Base-by-base conservation (phyloP, 2,329 filamentous ascomycete genomes). In the Neurospora crassa region DNA sequence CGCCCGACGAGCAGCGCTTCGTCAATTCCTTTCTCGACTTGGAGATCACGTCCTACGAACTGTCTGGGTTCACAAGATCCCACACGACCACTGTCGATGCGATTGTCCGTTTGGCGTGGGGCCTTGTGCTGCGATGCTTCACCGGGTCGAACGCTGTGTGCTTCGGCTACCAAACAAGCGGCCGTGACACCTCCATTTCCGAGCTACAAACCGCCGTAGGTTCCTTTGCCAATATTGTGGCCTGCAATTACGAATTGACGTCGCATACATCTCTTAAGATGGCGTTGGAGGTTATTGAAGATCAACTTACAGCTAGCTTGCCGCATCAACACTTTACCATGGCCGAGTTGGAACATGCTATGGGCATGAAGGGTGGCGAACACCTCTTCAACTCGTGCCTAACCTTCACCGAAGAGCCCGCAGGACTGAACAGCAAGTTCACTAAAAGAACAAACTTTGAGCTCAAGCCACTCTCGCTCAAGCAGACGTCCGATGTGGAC, bases 51-150 rank as follows among this genome's bases (percentile, higher is more conserved):
- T 79, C 77, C 5, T 76, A 80, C 40, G 79, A 81, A 3, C 74
- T 87, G 2, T 81, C 84, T 11, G 79, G 82, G 10, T 88, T 88
- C 67, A 80, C 80, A 67, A 80, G 72, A 8, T 79, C 78, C 5
- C 78, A 81, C 53, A 78, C 80, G 10, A 80, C 87, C 2, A 83
- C 83, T 0, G 78, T 84, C 0, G 82, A 85, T 0, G 83, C 85
- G 0, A 80, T 89, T 3, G 80, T 90, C 4, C 84, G 86, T 34
- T 82, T 88, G n/a, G 87, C 88, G 0, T 90, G 88, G 88, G 86
- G 83, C 0, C 79, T 90, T 24, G 81, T 89, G 0, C 79, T 89
- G 0, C 84, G 86, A 1, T 81, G 83, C 1, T 89, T 88, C 74
- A 83, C 86, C 3, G 86, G 86, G 1, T 81, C 81, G 18, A 81